Percentiles rank a stretch among this genome's conserved stretches.
Conservation (phyloP, 441 rosid genomes). For the Euphorbia celastroides region DNA sequence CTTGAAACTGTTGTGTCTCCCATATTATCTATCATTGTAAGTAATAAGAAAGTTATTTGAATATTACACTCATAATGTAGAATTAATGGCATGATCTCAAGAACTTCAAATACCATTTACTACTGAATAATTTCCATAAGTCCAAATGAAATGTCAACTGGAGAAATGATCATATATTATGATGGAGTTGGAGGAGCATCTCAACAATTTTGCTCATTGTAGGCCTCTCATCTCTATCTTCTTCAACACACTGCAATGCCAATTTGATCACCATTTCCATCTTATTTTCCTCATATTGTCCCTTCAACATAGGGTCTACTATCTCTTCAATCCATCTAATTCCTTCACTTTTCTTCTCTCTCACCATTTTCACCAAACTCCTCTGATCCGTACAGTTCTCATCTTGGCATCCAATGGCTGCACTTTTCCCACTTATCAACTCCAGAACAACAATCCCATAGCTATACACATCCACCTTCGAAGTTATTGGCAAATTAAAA, state of each 20-base stretch:
- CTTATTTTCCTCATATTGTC: background rate
- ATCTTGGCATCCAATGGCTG: background rate
- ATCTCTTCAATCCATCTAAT: background rate
- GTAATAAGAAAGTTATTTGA: too few relatives aligned
- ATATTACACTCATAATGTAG: too few relatives aligned
- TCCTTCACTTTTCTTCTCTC: constrained; percentile 2
- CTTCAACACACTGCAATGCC: constrained; percentile 16
- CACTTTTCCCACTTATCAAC: constrained; percentile 8
- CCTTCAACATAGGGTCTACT: constrained; percentile 4
- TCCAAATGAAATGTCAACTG: background rate
- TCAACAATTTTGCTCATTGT: constrained; percentile 18
- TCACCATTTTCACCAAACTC: constrained; percentile 2
- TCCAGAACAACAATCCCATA: constrained; percentile 13
- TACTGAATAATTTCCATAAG: too few relatives aligned
- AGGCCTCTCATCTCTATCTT: constrained; percentile 20
- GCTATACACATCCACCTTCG: constrained; percentile 21
- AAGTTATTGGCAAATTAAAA: constrained; percentile 11
- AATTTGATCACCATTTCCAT: constrained; percentile 5
- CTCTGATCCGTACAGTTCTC: too few relatives aligned
- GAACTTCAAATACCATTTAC: too few relatives aligned
- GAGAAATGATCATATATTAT: background rate
- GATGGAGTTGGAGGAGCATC: constrained; percentile 11
- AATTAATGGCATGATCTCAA: too few relatives aligned
- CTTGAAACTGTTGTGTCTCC: too few relatives aligned
- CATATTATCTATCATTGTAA: too few relatives aligned